Percentiles rank a stretch among this genome's conserved stretches.
Conservation (phyloP, 495 filamentous ascomycete genomes). For the Lophiostoma macrostomum region DNA sequence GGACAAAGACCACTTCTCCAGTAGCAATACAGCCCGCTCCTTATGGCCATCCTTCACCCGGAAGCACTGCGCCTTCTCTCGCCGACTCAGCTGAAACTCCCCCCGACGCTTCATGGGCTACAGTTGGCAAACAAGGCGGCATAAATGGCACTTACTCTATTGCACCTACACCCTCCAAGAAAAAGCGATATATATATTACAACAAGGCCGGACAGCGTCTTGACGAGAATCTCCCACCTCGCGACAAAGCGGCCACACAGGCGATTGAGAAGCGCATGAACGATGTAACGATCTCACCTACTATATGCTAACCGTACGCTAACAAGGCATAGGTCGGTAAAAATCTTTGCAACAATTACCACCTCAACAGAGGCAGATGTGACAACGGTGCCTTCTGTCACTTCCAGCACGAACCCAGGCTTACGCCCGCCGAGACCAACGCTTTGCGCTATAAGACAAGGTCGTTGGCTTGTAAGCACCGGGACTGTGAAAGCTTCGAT, state of each 20-base stretch:
- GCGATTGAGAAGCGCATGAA: conserved; percentile 33
- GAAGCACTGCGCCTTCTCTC: conserved; percentile 9
- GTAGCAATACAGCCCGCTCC: neutral
- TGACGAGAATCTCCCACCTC: conserved; percentile 33
- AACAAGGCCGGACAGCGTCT: conserved; percentile 39
- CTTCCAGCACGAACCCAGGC: conserved; percentile 37
- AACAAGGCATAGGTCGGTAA: conserved; percentile 14
- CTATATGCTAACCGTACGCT: neutral
- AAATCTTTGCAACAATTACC: conserved; percentile 41
- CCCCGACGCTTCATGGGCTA: conserved; percentile 34
- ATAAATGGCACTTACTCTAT: conserved; percentile 36
- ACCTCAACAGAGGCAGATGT: conserved; percentile 39
- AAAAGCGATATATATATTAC: conserved; percentile 33
- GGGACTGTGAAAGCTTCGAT: conserved; percentile 33
- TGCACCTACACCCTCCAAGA: conserved; percentile 19
- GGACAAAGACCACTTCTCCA: conserved; percentile 3
- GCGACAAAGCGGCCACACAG: conserved; percentile 25
- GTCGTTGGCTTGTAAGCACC: conserved; percentile 20
- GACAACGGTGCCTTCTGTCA: conserved; percentile 31
- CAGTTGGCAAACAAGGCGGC: conserved; percentile 34
- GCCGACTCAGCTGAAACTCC: neutral
- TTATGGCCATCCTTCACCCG: neutral
- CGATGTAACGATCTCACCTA: neutral
- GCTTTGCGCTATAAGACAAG: conserved; percentile 37
- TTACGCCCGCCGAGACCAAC: conserved; percentile 33